Percentiles rank a stretch among this genome's conserved stretches.
These are phyloP conservation scores for Russula sp. DNA, from an alignment of 768 basidiomycete species.

Conservation along the genomic window DNA sequence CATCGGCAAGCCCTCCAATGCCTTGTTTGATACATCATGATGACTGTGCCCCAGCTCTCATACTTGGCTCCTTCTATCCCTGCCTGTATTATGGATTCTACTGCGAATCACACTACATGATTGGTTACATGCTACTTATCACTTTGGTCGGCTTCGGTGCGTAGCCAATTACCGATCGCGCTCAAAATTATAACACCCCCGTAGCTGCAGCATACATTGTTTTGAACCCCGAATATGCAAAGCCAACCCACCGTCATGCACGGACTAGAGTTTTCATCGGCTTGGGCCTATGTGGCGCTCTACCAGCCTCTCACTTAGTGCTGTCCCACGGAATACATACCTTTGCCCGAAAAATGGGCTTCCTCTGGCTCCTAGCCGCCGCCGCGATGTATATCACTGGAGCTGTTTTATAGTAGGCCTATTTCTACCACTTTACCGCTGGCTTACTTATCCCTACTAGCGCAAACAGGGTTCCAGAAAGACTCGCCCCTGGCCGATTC, in stretches of 20 bases:
- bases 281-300: constrained; percentile 62
- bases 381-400: constrained; percentile 75
- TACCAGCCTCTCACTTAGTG: constrained; percentile 65
- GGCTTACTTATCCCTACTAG: constrained; percentile 36
- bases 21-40: constrained; percentile 15
- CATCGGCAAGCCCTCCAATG: constrained; percentile 38
- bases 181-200: not conserved
- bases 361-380: constrained; percentile 61
- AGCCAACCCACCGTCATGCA: constrained; percentile 66
- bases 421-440: constrained; percentile 24
- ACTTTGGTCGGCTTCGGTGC: constrained; percentile 52
- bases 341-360: constrained; percentile 57
- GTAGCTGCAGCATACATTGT: constrained; percentile 70
- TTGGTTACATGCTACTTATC: constrained; percentile 51
- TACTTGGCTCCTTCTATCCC: constrained; percentile 74
- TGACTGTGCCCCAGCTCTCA: constrained; percentile 42
- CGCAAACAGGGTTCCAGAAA: constrained; percentile 79
- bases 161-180: constrained; percentile 25
- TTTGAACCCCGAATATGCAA: constrained; percentile 70
- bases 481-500: constrained; percentile 66
- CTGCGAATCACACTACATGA: constrained; percentile 50
- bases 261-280: constrained; percentile 75
- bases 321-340: constrained; percentile 50
- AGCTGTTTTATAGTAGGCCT: constrained; percentile 76
- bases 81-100: constrained; percentile 74